A percentile compares a stretch with the other conserved stretches of the same genome.
phyloP scores from a whole-genome alignment of 495 filamentous ascomycete species.

The Aspergillus diversus region DNA sequence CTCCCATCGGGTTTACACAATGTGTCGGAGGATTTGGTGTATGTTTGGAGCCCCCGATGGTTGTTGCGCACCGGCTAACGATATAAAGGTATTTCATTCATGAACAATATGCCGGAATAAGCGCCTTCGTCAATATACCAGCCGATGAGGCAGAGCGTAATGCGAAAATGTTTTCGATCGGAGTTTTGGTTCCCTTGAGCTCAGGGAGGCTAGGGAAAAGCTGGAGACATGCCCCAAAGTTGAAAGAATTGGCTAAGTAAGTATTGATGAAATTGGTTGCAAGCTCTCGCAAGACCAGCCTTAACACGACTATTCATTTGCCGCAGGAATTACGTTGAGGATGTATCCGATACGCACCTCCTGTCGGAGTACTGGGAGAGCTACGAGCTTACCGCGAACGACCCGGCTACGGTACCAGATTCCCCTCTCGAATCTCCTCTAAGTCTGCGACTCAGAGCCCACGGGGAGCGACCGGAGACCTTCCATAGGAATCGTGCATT shows the following conservation, averaged over 20 bases:
- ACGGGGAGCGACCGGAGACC: conserved; percentile 40
- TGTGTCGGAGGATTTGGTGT: conserved; percentile 84
- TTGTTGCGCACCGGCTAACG: conserved; percentile 8
- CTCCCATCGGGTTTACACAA: conserved; percentile 92
- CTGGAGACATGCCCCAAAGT: conserved; percentile 81
- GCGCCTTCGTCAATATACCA: conserved; percentile 87
- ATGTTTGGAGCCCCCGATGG: conserved; percentile 24
- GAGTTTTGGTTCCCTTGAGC: conserved; percentile 82
- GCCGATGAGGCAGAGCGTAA: conserved; percentile 78
- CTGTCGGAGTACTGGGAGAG: conserved; percentile 82
- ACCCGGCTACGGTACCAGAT: conserved; percentile 39
- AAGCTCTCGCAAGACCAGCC: too few relatives aligned
- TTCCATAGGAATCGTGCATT: conserved; percentile 39
- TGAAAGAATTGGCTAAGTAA: conserved; percentile 76
- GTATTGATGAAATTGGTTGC: conserved; percentile 20
- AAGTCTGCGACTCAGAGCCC: conserved; percentile 49
- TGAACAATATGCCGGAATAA: conserved; percentile 81
- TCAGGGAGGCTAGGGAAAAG: conserved; percentile 84
- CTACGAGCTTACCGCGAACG: conserved; percentile 57
- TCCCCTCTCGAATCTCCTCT: conserved; percentile 59
- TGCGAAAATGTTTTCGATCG: conserved; percentile 91
- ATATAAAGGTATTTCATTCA: conserved; percentile 81
- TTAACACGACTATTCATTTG: conserved; percentile 5
- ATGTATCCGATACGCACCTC: conserved; percentile 53
- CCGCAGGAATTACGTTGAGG: conserved; percentile 37